Base-by-base conservation (phyloP, 2,329 filamentous ascomycete genomes). In the Aspergillus transmontanensis region DNA sequence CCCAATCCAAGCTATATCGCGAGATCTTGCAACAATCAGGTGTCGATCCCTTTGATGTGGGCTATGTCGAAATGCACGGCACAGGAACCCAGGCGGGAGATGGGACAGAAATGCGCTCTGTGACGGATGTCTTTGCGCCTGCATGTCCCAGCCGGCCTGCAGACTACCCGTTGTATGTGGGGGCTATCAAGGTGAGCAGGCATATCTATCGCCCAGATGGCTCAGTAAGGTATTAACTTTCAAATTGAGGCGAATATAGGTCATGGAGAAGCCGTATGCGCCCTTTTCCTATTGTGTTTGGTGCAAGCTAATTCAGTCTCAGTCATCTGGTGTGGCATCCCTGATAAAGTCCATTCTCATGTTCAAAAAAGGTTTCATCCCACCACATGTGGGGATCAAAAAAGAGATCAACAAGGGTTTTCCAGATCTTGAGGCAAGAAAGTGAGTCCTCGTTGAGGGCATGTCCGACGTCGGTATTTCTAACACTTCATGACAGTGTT, bases 331-430 rank as follows among this genome's bases (percentile, higher is more conserved):
- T 1, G 71, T 76, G 1, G 77, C 76, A 12, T 65, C 75, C 1
- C 68, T 70, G 5, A 66, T 87, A 71, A 91, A 91, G 74, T 85
- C 89, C 0, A 75, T 91, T 3, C 71, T 90, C 69, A 90, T 90
- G 87, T 73, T 89, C 51, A 82, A 88, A 74, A 85, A 90, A 69
- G 84, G 83, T 57, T 73, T 77, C 3, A 90, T 91, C 39, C 87
- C 88, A 0, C 87, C 86, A 0, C 89, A 92, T 66, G 80, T 86
- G 7, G 89, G 89, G 7, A 90, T 92, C 77, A 90, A 91, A 58
- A 75, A 10, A 9, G 12, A 14, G 10, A 6, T 41, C 5, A 41
- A 41, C 19, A 10, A 10, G 5, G 39, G 5, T 6, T 14, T 41
- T 19, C 39, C 39, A 41, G 12, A 14, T 19, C 19, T 41, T 23